Percentiles rank a stretch among this genome's conserved stretches.
phyloP scores from a whole-genome alignment of 805 yeast species.

The Naumovozyma baii region DNA sequence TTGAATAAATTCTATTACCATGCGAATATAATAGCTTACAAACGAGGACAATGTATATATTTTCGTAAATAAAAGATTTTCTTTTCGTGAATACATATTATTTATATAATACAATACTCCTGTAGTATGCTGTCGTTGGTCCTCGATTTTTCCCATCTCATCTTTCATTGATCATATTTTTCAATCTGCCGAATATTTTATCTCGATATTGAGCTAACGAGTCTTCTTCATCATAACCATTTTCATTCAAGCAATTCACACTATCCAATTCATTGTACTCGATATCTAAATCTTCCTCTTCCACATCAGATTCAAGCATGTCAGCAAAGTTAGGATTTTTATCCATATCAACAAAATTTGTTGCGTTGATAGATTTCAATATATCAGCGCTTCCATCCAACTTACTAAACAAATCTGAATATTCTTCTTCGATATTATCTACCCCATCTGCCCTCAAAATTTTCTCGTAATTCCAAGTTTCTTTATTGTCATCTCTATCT shows the following conservation, averaged over 20 bases:
- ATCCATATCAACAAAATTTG: slow-evolving; percentile 30
- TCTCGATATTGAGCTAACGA: slow-evolving; percentile 57
- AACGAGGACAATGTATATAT: too few species aligned
- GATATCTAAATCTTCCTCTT: slow-evolving; percentile 51
- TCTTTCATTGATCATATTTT: slow-evolving; percentile 42
- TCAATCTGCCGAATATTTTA: slow-evolving; percentile 46
- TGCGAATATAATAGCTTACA: too few species aligned
- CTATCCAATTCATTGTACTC: slow-evolving; percentile 50
- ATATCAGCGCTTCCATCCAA: slow-evolving; percentile 18
- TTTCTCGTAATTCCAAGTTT: slow-evolving; percentile 1
- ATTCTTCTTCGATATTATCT: slow-evolving; percentile 5
- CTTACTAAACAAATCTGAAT: slow-evolving; percentile 17
- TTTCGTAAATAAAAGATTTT: neutral
- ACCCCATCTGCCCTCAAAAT: neutral
- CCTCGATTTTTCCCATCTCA: neutral
- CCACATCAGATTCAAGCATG: slow-evolving; percentile 50
- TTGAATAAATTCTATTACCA: slow-evolving; percentile 2
- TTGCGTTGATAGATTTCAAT: slow-evolving; percentile 15
- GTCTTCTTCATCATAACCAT: slow-evolving; percentile 55
- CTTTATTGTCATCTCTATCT: neutral
- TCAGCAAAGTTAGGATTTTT: slow-evolving; percentile 7
- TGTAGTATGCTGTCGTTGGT: neutral
- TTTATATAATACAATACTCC: neutral
- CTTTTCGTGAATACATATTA: too few species aligned
- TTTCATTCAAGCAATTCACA: slow-evolving; percentile 71